Evolutionary conservation across 2,329 filamentous ascomycete genomes (phyloP).

Genomic region (Fusarium floridanum): DNA sequence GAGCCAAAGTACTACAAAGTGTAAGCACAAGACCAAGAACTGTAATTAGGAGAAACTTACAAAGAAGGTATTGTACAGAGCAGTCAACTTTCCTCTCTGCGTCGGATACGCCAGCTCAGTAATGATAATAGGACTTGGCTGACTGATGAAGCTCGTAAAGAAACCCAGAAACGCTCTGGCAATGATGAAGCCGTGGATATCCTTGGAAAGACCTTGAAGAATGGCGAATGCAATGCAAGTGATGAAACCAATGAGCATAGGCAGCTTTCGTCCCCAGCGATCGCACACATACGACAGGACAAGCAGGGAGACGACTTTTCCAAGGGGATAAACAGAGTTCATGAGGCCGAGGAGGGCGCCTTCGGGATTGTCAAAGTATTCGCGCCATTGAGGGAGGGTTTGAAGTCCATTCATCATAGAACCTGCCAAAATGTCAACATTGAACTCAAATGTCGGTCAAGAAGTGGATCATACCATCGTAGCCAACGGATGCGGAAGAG

Average conservation of each 20-base stretch:
- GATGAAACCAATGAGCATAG: slow-evolving; percentile 50
- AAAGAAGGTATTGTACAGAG: slow-evolving; percentile 1
- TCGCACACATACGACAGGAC: slow-evolving; percentile 53
- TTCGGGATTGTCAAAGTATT: slow-evolving; percentile 53
- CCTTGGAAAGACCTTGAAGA: neutral
- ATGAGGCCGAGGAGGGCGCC: slow-evolving; percentile 53
- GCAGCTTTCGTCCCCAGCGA: slow-evolving; percentile 54
- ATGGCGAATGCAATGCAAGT: neutral
- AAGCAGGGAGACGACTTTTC: slow-evolving; percentile 53
- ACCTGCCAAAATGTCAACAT: slow-evolving; percentile 26
- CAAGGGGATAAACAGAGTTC: slow-evolving; percentile 53
- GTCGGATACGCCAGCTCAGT: neutral
- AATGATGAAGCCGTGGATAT: neutral
- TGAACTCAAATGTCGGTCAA: neutral
- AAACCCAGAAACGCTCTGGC: neutral
- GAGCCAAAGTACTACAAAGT: slow-evolving; percentile 28
- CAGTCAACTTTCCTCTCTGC: neutral
- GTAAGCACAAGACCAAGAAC: neutral
- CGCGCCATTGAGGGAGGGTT: slow-evolving; percentile 54
- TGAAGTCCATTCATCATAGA: slow-evolving; percentile 60
- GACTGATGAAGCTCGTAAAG: neutral
- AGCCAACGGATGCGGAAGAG: neutral
- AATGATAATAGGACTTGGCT: neutral
- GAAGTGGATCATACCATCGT: neutral
- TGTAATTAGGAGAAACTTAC: neutral